phyloP scores from a whole-genome alignment of 257 asterid species.

The Anisodus tanguticus region DNA sequence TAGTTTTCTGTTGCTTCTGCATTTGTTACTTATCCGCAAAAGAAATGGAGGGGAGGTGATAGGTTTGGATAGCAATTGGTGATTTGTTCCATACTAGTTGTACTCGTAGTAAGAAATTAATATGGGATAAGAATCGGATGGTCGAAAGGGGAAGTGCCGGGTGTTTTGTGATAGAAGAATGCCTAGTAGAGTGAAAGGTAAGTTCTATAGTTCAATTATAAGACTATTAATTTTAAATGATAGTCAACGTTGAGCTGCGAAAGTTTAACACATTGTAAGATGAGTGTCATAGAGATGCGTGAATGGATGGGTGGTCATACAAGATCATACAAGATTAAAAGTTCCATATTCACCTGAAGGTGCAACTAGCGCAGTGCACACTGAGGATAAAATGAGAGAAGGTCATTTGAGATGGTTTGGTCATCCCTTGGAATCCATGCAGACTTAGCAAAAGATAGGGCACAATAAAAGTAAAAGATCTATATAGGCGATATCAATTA shows the following conservation, averaged over 20 bases:
- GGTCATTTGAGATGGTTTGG: constrained; percentile 8
- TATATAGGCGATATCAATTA: not conserved
- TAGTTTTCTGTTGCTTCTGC: not conserved
- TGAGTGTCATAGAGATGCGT: not conserved
- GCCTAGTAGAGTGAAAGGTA: not conserved
- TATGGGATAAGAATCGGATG: not conserved
- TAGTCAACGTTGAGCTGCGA: not conserved
- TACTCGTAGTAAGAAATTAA: not conserved
- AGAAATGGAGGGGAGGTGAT: constrained; percentile 7
- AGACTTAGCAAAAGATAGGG: not conserved
- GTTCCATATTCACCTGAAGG: not conserved
- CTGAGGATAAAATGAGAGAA: not conserved
- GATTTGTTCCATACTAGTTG: not conserved
- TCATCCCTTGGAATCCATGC: not conserved
- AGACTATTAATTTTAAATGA: not conserved
- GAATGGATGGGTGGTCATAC: not conserved
- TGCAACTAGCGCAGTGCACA: not conserved
- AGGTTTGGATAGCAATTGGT: not conserved
- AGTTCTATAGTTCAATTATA: not conserved
- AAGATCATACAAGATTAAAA: not conserved
- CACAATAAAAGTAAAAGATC: not conserved
- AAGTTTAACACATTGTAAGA: not conserved
- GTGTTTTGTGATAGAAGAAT: not conserved
- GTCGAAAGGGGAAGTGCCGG: not conserved
- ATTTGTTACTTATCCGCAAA: not conserved